Evolutionary conservation across 1,139 yeast species (phyloP).

Genomic region (Geotrichum aggregatum): DNA sequence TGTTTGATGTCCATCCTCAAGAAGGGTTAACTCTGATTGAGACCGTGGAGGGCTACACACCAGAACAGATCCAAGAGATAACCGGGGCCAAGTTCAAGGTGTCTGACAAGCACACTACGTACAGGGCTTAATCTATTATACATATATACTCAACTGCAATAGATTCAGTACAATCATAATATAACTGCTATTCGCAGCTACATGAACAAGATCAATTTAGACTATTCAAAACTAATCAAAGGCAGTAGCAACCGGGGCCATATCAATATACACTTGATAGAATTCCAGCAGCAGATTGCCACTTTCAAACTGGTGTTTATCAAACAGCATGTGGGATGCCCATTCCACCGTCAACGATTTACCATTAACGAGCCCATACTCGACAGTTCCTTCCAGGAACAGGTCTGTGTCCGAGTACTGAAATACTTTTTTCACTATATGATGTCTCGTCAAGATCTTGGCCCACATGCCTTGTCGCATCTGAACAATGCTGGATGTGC

Average conservation of each 20-base stretch:
- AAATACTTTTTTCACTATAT: slow-evolving; percentile 31
- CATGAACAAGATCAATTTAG: too few species aligned
- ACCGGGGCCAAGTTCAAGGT: slow-evolving; percentile 45
- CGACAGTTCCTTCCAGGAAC: slow-evolving; percentile 33
- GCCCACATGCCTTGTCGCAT: slow-evolving; percentile 34
- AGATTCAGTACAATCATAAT: too few species aligned
- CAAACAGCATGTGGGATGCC: slow-evolving; percentile 30
- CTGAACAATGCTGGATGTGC: slow-evolving; percentile 22
- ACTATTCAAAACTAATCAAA: too few species aligned
- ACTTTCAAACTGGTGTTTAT: slow-evolving; percentile 6
- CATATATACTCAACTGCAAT: too few species aligned
- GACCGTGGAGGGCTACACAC: slow-evolving; percentile 40
- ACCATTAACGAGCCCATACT: slow-evolving; percentile 31
- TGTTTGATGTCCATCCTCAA: slow-evolving; percentile 44
- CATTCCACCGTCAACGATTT: slow-evolving; percentile 29
- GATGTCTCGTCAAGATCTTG: slow-evolving; percentile 31
- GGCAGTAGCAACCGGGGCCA: slow-evolving; percentile 28
- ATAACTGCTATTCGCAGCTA: too few species aligned
- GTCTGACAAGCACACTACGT: too few species aligned
- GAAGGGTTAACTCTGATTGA: slow-evolving; percentile 45
- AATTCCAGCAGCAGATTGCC: slow-evolving; percentile 25
- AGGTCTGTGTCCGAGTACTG: slow-evolving; percentile 22
- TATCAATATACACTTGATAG: slow-evolving; percentile 34
- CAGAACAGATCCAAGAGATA: slow-evolving; percentile 43
- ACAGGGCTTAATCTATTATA: too few species aligned